phyloP scores from a whole-genome alignment of 2,329 filamentous ascomycete species.

The Trichoderma sp. region DNA sequence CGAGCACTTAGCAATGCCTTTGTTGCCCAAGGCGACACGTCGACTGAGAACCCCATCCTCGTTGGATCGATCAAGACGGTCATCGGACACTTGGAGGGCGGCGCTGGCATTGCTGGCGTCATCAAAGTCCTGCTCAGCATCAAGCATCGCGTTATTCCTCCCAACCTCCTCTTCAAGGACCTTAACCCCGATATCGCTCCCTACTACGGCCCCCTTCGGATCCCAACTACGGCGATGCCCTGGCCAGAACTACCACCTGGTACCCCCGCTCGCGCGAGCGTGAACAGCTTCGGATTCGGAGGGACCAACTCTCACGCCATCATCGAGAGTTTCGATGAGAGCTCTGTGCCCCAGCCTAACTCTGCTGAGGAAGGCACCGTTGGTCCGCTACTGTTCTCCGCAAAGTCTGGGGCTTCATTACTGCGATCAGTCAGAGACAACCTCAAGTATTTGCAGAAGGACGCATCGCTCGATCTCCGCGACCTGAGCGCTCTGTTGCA shows the following conservation, averaged over 20 bases:
- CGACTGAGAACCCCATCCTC: conserved; percentile 25
- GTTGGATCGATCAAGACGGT: conserved; percentile 30
- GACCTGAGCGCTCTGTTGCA: not conserved
- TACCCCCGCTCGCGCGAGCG: conserved; percentile 31
- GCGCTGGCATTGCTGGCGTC: conserved; percentile 16
- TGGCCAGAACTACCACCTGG: conserved; percentile 32
- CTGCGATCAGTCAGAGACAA: not conserved
- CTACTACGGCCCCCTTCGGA: conserved; percentile 32
- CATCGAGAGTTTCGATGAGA: conserved; percentile 35
- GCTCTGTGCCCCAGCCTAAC: not conserved
- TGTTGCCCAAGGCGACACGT: not conserved
- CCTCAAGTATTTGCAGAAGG: not conserved
- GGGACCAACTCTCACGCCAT: conserved; percentile 50
- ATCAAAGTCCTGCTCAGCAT: conserved; percentile 13
- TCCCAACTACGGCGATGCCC: conserved; percentile 31
- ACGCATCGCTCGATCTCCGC: not conserved
- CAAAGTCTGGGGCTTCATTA: not conserved
- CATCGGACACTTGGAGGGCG: conserved; percentile 13
- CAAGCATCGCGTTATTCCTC: conserved; percentile 33
- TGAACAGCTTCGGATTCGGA: conserved; percentile 47
- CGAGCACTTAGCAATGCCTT: not conserved
- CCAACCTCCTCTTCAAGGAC: conserved; percentile 39
- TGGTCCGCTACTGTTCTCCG: not conserved
- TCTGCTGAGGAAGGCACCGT: not conserved
- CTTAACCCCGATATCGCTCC: conserved; percentile 38